Evolutionary conservation across 257 asterid genomes (phyloP).

Genomic region (Cruciata laevipes): DNA sequence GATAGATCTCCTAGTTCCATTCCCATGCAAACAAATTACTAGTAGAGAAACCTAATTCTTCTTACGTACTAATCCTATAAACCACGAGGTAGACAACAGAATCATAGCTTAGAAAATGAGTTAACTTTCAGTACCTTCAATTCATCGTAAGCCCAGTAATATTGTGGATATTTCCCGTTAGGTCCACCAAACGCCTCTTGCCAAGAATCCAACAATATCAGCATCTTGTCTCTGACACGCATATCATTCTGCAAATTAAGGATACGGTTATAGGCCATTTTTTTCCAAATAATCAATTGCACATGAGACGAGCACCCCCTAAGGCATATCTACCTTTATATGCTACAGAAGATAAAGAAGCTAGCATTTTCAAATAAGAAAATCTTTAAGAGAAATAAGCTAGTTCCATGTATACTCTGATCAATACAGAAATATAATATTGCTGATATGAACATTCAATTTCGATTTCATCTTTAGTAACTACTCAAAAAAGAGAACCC

Average conservation of each 20-base stretch:
- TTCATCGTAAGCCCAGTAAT: constrained; percentile 81
- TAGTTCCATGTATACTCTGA: too few species aligned
- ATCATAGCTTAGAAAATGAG: background rate
- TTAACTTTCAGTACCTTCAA: constrained; percentile 45
- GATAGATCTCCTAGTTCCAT: background rate
- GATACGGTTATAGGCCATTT: background rate
- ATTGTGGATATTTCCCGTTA: constrained; percentile 83
- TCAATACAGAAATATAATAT: too few species aligned
- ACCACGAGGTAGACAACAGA: too few species aligned
- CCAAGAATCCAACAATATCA: constrained; percentile 77
- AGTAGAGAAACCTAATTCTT: background rate
- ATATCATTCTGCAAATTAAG: constrained; percentile 65
- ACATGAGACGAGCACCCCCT: background rate
- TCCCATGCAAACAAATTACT: background rate
- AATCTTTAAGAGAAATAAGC: background rate
- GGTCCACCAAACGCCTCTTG: constrained; percentile 89
- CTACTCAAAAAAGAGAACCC: background rate
- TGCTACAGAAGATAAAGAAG: background rate
- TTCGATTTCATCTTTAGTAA: background rate
- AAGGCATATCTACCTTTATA: too few species aligned
- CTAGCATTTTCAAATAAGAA: background rate
- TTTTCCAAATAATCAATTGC: background rate
- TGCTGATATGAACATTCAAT: background rate
- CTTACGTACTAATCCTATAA: background rate
- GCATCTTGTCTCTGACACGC: constrained; percentile 69